These are phyloP conservation scores for Zoysia matrella DNA, from an alignment of 202 grass and related monocot species.

Conservation along the genomic window DNA sequence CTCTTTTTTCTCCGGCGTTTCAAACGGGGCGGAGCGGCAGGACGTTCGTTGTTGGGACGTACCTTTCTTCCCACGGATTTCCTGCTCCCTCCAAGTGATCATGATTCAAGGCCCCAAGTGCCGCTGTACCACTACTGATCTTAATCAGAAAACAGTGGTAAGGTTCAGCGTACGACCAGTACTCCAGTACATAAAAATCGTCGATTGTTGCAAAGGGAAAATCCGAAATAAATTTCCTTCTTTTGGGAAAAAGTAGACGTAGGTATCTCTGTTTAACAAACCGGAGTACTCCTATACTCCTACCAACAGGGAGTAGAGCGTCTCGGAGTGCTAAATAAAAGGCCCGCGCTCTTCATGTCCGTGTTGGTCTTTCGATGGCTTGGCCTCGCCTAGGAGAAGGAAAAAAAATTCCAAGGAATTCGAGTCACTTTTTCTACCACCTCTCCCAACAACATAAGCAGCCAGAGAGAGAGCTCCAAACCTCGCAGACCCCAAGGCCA, in stretches of 20 bases:
- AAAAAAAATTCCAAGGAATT: neutral
- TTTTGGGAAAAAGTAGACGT: too few species aligned
- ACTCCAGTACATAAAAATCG: neutral
- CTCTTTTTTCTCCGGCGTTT: neutral
- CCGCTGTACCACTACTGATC: too few species aligned
- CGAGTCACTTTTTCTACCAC: constrained; percentile 28
- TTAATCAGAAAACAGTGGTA: too few species aligned
- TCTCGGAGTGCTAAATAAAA: too few species aligned
- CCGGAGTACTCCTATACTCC: too few species aligned
- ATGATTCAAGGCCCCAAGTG: too few species aligned
- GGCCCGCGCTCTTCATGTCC: neutral
- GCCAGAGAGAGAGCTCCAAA: constrained; percentile 48
- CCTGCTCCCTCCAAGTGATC: neutral
- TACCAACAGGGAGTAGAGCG: too few species aligned
- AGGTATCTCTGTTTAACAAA: too few species aligned
- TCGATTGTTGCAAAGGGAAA: neutral
- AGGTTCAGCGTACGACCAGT: neutral
- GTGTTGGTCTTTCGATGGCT: neutral
- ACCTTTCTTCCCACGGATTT: neutral
- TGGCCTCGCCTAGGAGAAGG: neutral
- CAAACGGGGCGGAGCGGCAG: neutral
- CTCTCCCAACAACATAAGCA: neutral
- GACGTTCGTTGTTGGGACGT: neutral
- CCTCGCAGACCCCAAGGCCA: constrained; percentile 27
- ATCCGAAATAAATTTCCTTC: neutral